Percentiles rank a stretch among this genome's conserved stretches.
Evolutionary conservation across 495 filamentous ascomycete genomes (phyloP).

Genomic region (Gamarada debralockiae): DNA sequence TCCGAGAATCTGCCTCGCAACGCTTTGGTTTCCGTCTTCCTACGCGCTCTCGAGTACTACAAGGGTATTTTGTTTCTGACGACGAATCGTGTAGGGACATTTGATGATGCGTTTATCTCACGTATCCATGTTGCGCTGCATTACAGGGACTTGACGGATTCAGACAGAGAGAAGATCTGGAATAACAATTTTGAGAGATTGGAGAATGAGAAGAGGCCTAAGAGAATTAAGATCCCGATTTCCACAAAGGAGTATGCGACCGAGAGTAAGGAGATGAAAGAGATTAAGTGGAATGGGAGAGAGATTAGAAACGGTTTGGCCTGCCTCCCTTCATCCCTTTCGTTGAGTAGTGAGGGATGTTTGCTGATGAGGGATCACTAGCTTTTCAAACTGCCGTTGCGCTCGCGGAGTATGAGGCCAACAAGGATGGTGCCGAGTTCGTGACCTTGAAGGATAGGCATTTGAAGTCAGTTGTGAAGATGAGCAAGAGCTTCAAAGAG

Average conservation of each 20-base stretch:
- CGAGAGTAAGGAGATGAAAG: constrained; percentile 4
- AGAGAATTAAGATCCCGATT: neutral
- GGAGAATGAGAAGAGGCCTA: neutral
- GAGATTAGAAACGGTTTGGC: constrained; percentile 15
- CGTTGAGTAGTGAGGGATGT: no score
- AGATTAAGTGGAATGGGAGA: constrained; percentile 10
- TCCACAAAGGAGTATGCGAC: constrained; percentile 7
- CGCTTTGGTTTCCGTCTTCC: constrained; percentile 60
- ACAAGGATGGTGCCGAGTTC: constrained; percentile 14
- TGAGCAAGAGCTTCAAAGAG: constrained; percentile 21
- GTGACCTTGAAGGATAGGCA: constrained; percentile 1
- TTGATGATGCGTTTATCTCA: constrained; percentile 9
- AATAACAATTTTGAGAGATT: constrained; percentile 7
- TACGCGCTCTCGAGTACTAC: constrained; percentile 14
- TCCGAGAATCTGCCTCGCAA: constrained; percentile 63
- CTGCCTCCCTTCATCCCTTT: no score
- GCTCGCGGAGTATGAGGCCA: constrained; percentile 16
- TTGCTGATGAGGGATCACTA: no score
- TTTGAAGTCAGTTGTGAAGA: constrained; percentile 14
- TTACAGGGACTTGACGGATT: constrained; percentile 1
- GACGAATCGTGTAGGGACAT: constrained; percentile 4
- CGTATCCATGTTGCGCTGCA: constrained; percentile 4
- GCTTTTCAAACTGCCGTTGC: constrained; percentile 26
- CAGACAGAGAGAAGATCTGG: constrained; percentile 4
- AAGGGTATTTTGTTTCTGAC: constrained; percentile 6